Conservation (phyloP, 192 early-diverging fungal species). For the Coemansia sp. region DNA sequence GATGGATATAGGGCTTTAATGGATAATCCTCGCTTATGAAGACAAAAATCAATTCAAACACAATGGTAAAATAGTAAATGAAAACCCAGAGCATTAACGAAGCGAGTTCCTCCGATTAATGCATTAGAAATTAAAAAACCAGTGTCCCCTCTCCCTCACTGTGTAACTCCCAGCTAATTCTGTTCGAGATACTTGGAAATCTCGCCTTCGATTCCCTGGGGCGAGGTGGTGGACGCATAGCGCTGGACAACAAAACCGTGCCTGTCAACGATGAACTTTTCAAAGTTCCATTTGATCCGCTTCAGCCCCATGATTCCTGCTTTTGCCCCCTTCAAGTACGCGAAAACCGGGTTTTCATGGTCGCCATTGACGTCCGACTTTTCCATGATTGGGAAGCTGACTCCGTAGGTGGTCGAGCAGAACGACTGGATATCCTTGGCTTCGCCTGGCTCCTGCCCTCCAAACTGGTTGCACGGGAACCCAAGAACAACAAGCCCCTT, state of each 20-base stretch:
- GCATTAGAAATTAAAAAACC: background rate
- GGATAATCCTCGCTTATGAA: too few species aligned
- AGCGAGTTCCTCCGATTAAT: background rate
- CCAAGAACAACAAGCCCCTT: conserved; percentile 82
- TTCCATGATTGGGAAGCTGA: conserved; percentile 85
- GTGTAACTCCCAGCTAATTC: background rate
- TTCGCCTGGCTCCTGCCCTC: conserved; percentile 62
- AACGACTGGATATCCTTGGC: conserved; percentile 45
- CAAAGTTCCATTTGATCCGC: conserved; percentile 83
- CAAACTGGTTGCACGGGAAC: conserved; percentile 93
- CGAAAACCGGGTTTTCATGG: conserved; percentile 65
- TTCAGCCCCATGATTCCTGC: conserved; percentile 57
- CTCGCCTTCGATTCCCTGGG: conserved; percentile 60
- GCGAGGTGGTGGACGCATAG: conserved; percentile 65
- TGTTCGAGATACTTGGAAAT: conserved; percentile 55
- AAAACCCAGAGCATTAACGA: too few species aligned
- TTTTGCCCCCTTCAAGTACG: conserved; percentile 61
- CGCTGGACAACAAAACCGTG: conserved; percentile 67
- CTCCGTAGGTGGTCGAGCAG: conserved; percentile 74
- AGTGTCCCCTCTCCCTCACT: too few species aligned
- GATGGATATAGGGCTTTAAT: too few species aligned
- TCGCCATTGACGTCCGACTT: conserved; percentile 85
- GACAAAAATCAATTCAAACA: too few species aligned
- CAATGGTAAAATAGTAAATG: too few species aligned
- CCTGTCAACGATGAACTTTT: conserved; percentile 75